Percentiles rank a stretch among this genome's conserved stretches.
phyloP scores from a whole-genome alignment of 129 eudicot species.

The Chrysanthemum makinoi region DNA sequence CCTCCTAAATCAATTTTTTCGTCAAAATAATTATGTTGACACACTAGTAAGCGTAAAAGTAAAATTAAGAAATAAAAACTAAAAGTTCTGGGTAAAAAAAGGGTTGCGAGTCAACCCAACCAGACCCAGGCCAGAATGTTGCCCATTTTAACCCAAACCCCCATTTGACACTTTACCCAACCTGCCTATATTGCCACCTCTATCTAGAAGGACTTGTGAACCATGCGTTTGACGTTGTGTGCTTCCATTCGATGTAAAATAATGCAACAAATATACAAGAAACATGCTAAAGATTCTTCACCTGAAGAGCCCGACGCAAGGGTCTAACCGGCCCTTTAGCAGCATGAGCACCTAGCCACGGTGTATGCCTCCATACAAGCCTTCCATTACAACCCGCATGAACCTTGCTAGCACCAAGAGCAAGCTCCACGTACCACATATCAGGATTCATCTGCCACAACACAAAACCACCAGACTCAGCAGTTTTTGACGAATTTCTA shows the following conservation, averaged over 20 bases:
- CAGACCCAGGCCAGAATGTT: background rate
- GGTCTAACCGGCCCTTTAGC: constrained; percentile 97
- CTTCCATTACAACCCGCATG: constrained; percentile 94
- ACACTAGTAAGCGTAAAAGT: no score
- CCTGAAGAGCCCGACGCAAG: constrained; percentile 95
- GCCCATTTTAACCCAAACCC: background rate
- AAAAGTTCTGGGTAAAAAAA: background rate
- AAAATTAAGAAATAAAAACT: no score
- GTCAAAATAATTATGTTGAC: no score
- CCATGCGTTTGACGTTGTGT: background rate
- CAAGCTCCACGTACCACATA: constrained; percentile 97
- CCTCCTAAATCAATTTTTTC: background rate
- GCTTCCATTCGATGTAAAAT: background rate
- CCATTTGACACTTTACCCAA: background rate
- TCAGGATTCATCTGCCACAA: constrained; percentile 95
- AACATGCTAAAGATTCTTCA: constrained; percentile 13
- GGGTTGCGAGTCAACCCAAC: background rate
- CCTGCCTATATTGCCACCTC: constrained; percentile 4
- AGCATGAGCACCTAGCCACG: constrained; percentile 93
- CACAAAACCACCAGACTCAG: constrained; percentile 86
- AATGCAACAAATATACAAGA: background rate
- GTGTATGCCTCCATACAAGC: constrained; percentile 95
- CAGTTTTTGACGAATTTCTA: constrained; percentile 61
- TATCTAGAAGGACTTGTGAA: background rate
- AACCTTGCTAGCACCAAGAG: constrained; percentile 86